phyloP scores from a whole-genome alignment of 2,329 filamentous ascomycete species.

The Penicillium brevicompactum region DNA sequence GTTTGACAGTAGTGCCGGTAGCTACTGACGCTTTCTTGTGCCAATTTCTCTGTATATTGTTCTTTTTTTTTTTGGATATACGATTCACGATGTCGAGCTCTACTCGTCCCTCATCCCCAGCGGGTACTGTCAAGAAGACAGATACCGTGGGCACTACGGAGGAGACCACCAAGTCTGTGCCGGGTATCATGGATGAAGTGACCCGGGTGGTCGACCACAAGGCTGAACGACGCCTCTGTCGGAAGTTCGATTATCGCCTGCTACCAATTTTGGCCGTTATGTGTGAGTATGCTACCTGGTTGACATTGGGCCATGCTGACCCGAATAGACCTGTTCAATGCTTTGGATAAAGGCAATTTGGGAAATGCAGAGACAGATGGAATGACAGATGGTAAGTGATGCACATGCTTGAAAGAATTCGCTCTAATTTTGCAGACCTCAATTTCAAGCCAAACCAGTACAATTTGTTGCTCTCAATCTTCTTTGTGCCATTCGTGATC shows the following conservation, averaged over 20 bases:
- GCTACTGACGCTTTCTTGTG: not conserved
- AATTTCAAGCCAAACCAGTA: slow-evolving; percentile 65
- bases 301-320: slow-evolving; percentile 1
- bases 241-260: slow-evolving; percentile 54
- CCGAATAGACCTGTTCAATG: slow-evolving; percentile 56
- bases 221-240: slow-evolving; percentile 53
- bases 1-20: not conserved
- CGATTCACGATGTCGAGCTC: slow-evolving; percentile 3
- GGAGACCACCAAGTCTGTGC: slow-evolving; percentile 21
- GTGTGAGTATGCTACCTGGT: slow-evolving; percentile 40
- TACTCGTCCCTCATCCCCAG: slow-evolving; percentile 9
- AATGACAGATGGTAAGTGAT: slow-evolving; percentile 40
- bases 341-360: slow-evolving; percentile 53
- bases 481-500: slow-evolving; percentile 74
- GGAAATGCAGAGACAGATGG: slow-evolving; percentile 62
- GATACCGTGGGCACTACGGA: slow-evolving; percentile 14
- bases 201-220: slow-evolving; percentile 45
- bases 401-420: not conserved
- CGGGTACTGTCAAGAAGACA: slow-evolving; percentile 19
- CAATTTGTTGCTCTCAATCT: slow-evolving; percentile 70
- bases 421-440: slow-evolving; percentile 43
- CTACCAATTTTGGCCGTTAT: slow-evolving; percentile 62
- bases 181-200: slow-evolving; percentile 29
- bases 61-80: not conserved
- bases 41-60: not conserved